Percentiles rank a stretch among this genome's conserved stretches.
These are phyloP conservation scores for Russula compacta DNA, from an alignment of 768 basidiomycete genomes.

Conservation along the genomic window DNA sequence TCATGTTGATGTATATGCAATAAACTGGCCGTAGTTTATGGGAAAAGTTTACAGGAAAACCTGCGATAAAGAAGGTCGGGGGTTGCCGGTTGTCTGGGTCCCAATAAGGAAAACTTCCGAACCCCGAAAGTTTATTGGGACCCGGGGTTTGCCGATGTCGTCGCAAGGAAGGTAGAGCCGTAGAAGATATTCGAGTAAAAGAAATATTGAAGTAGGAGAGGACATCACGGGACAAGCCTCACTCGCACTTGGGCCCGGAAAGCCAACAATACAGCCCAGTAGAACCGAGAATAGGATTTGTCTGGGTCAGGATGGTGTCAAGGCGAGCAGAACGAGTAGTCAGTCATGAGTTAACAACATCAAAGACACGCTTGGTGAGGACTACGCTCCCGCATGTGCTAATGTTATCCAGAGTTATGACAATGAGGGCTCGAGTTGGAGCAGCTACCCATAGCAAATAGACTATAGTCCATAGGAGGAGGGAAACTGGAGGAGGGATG, in stretches of 20 bases:
- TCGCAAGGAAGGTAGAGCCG: no score
- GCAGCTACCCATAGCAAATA: background rate
- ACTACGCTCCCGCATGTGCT: constrained; percentile 36
- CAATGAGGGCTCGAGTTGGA: background rate
- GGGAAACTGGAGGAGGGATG: background rate
- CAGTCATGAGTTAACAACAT: background rate
- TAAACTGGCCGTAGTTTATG: no score
- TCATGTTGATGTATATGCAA: no score
- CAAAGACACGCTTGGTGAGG: constrained; percentile 33
- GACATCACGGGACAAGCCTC: constrained; percentile 21
- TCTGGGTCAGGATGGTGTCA: background rate
- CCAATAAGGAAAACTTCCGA: no score
- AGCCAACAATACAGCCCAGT: background rate
- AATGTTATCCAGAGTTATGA: background rate
- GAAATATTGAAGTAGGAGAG: background rate
- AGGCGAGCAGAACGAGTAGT: no score
- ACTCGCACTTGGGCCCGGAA: constrained; percentile 24
- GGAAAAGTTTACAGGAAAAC: no score
- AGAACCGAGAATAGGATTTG: background rate
- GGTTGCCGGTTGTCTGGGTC: no score
- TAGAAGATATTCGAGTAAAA: no score
- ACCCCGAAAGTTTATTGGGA: no score
- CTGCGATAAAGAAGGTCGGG: no score
- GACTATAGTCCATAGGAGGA: background rate
- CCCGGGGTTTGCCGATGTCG: no score